A percentile compares a stretch with the other conserved stretches of the same genome.
Conservation (phyloP, 1,139 yeast genomes). For the Protomyces arabidopsidicola region DNA sequence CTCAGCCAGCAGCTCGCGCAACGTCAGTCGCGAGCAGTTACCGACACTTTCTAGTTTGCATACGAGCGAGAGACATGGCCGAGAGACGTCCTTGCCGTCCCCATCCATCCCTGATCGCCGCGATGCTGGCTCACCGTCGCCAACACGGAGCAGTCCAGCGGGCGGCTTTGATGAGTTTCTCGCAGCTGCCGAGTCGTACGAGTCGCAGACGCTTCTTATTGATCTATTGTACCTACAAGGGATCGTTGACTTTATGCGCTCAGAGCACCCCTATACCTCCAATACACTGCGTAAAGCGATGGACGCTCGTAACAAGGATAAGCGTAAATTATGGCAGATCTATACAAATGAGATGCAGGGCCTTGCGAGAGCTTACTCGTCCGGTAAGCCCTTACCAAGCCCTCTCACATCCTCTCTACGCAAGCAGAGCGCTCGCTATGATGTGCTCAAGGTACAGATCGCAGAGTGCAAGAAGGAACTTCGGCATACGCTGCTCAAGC, state of each 20-base stretch:
- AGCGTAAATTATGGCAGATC: constrained; percentile 14
- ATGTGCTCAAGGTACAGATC: not conserved
- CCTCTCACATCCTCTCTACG: constrained; percentile 1
- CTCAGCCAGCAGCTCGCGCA: not conserved
- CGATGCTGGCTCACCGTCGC: not conserved
- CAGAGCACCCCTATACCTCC: constrained; percentile 22
- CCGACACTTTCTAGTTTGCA: not conserved
- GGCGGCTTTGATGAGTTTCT: constrained; percentile 10
- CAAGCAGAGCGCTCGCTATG: not conserved
- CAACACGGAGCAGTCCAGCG: not conserved
- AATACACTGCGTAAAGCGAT: constrained; percentile 11
- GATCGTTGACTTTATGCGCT: constrained; percentile 17
- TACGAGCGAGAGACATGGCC: not conserved
- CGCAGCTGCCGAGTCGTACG: constrained; percentile 6
- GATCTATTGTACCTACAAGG: constrained; percentile 10
- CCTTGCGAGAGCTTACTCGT: constrained; percentile 13
- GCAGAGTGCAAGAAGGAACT: not conserved
- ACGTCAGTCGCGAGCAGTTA: not conserved
- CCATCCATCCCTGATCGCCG: not conserved
- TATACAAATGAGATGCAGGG: constrained; percentile 24
- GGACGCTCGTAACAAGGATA: constrained; percentile 13
- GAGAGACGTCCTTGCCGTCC: not conserved
- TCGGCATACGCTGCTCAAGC: not conserved
- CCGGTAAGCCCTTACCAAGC: constrained; percentile 10
- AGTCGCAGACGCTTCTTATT: constrained; percentile 8